Evolutionary conservation across 2,329 filamentous ascomycete genomes (phyloP).

Genomic region (Sarocladium oryzae): DNA sequence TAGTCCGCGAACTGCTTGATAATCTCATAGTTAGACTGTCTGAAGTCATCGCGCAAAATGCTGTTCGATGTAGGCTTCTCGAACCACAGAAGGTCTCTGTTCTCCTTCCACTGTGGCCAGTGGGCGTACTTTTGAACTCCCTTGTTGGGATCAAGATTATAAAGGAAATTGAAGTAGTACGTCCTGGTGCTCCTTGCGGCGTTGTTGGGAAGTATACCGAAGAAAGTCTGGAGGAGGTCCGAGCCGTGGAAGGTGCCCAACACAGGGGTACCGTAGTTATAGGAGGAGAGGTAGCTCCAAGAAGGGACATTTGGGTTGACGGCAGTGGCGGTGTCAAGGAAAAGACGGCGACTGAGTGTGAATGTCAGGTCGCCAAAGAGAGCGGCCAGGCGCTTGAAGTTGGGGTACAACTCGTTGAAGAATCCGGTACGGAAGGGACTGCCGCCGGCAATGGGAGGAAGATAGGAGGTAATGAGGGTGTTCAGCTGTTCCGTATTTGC

Average conservation of each 20-base stretch:
- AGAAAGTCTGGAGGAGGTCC: conserved; percentile 65
- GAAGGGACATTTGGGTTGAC: conserved; percentile 52
- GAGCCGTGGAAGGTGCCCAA: conserved; percentile 71
- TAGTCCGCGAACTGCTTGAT: conserved; percentile 19
- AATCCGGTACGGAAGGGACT: conserved; percentile 65
- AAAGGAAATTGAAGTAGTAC: conserved; percentile 69
- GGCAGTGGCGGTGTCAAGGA: conserved; percentile 43
- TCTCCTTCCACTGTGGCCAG: conserved; percentile 37
- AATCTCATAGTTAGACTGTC: conserved; percentile 22
- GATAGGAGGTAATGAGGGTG: conserved; percentile 56
- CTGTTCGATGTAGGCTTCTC: conserved; percentile 23
- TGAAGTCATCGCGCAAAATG: conserved; percentile 31
- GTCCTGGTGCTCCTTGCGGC: conserved; percentile 53
- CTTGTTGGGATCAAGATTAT: conserved; percentile 64
- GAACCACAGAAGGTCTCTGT: conserved; percentile 45
- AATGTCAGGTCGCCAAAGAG: conserved; percentile 72
- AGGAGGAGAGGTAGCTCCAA: conserved; percentile 72
- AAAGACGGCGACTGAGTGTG: conserved; percentile 61
- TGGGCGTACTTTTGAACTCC: conserved; percentile 31
- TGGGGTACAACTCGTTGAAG: conserved; percentile 67
- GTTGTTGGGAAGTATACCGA: conserved; percentile 55
- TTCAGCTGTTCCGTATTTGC: conserved; percentile 46
- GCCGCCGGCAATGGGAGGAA: conserved; percentile 46
- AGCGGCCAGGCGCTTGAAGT: conserved; percentile 71
- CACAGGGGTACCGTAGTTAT: conserved; percentile 63